Evolutionary conservation across 2,329 filamentous ascomycete genomes (phyloP).

Genomic region (Emergomyces pasteurianus): DNA sequence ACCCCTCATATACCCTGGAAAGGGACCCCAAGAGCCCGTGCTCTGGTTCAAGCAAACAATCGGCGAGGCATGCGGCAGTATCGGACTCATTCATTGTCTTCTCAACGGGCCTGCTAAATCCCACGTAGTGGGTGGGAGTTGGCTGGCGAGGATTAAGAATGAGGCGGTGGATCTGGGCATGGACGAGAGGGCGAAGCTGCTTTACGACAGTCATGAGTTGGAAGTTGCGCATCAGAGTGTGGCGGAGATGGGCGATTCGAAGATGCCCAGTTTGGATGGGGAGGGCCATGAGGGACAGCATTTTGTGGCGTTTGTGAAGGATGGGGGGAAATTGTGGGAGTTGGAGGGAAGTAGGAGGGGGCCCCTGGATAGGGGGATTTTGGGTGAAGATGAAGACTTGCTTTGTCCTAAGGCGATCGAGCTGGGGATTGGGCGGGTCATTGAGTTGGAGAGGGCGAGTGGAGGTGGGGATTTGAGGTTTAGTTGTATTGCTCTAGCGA

Average conservation of each 20-base stretch:
- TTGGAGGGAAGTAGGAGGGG: conserved; percentile 22
- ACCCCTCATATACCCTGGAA: conserved; percentile 25
- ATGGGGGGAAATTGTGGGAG: conserved; percentile 22
- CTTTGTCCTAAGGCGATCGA: conserved; percentile 19
- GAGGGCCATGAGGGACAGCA: conserved; percentile 13
- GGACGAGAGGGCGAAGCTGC: conserved; percentile 36
- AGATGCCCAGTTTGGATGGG: conserved; percentile 9
- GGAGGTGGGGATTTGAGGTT: conserved; percentile 6
- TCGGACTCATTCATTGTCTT: conserved; percentile 44
- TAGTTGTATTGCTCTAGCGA: conserved; percentile 9
- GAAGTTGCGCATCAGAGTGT: conserved; percentile 14
- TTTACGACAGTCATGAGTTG: conserved; percentile 31
- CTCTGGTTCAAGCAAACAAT: conserved; percentile 51
- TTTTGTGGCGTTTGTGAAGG: conserved; percentile 26
- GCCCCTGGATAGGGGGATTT: conserved; percentile 18
- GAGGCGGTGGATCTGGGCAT: conserved; percentile 34
- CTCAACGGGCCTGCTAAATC: conserved; percentile 37
- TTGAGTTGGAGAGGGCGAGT: conserved; percentile 7
- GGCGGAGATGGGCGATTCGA: conserved; percentile 15
- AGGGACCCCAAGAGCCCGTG: conserved; percentile 35
- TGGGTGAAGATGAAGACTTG: conserved; percentile 20
- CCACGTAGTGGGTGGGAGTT: conserved; percentile 22
- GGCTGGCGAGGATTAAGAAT: conserved; percentile 29
- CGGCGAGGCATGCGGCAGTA: conserved; percentile 46
- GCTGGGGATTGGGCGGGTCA: conserved; percentile 15